Evolutionary conservation across 2,329 filamentous ascomycete species (phyloP).

Genomic region (Didymella glomerata): DNA sequence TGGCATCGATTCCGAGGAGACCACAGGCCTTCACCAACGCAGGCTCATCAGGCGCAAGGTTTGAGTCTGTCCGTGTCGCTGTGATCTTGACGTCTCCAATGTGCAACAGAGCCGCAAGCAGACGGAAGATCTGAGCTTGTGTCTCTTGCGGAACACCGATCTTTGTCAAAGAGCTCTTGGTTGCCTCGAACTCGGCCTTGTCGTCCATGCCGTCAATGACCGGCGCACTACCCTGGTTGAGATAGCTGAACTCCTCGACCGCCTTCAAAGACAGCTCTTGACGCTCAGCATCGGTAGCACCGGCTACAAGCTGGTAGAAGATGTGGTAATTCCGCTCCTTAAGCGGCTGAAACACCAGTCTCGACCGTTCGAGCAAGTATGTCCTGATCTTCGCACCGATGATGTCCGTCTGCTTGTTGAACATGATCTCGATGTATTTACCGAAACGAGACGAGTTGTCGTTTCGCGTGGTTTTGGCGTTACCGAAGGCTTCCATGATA

Average conservation of each 20-base stretch:
- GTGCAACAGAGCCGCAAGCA: slow-evolving; percentile 90
- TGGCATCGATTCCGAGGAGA: slow-evolving; percentile 85
- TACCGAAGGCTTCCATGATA: slow-evolving; percentile 99
- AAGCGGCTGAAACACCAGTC: slow-evolving; percentile 94
- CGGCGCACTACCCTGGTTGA: slow-evolving; percentile 93
- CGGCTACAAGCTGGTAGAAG: slow-evolving; percentile 96
- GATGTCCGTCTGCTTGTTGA: slow-evolving; percentile 92
- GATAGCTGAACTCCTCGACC: slow-evolving; percentile 91
- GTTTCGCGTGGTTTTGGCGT: slow-evolving; percentile 99
- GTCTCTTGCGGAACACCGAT: slow-evolving; percentile 81
- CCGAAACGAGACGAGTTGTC: slow-evolving; percentile 99
- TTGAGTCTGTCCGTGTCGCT: slow-evolving; percentile 86
- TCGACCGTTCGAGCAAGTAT: slow-evolving; percentile 92
- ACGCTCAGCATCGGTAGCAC: slow-evolving; percentile 83
- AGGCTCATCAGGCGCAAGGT: slow-evolving; percentile 80
- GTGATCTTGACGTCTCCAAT: slow-evolving; percentile 97
- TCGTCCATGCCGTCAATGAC: slow-evolving; percentile 95
- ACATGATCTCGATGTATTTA: slow-evolving; percentile 99
- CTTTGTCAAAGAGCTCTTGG: slow-evolving; percentile 82
- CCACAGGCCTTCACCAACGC: slow-evolving; percentile 81
- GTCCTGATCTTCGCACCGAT: slow-evolving; percentile 97
- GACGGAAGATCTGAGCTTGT: slow-evolving; percentile 85
- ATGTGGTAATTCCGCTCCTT: slow-evolving; percentile 99
- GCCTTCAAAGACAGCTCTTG: slow-evolving; percentile 80
- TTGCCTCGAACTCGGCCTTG: slow-evolving; percentile 90